phyloP scores from a whole-genome alignment of 2,329 filamentous ascomycete species.

The Claviceps sp. region DNA sequence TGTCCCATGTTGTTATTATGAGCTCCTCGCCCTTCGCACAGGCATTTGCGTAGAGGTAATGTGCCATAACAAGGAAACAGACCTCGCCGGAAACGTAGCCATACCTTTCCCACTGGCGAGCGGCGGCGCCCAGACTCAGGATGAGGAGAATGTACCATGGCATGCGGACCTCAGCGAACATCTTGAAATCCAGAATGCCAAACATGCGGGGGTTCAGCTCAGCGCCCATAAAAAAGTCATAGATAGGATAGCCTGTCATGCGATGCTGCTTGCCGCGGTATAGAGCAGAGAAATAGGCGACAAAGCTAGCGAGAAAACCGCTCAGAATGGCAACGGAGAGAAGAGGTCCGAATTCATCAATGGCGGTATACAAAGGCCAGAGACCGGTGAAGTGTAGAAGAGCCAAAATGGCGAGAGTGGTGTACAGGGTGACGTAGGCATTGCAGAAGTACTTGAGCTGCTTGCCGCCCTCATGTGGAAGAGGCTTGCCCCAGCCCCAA shows the following conservation, averaged over 20 bases:
- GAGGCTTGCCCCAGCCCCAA: conserved; percentile 74
- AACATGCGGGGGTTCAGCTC: conserved; percentile 83
- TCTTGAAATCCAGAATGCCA: conserved; percentile 76
- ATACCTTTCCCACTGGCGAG: conserved; percentile 71
- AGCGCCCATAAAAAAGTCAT: conserved; percentile 86
- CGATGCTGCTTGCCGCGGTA: conserved; percentile 72
- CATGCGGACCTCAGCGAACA: conserved; percentile 89
- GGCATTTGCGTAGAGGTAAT: conserved; percentile 84
- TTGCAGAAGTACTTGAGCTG: conserved; percentile 93
- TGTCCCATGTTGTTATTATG: conserved; percentile 82
- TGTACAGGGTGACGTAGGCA: conserved; percentile 74
- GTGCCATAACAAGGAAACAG: conserved; percentile 71
- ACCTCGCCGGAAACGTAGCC: conserved; percentile 82
- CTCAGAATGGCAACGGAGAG: conserved; percentile 88
- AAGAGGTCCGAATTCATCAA: conserved; percentile 90
- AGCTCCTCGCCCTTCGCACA: conserved; percentile 87
- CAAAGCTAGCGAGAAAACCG: conserved; percentile 68
- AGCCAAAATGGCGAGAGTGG: conserved; percentile 60
- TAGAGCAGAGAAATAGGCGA: conserved; percentile 78
- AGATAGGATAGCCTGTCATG: conserved; percentile 72
- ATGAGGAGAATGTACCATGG: conserved; percentile 87
- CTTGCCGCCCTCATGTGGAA: conserved; percentile 69
- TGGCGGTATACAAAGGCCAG: conserved; percentile 81
- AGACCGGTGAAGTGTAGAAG: conserved; percentile 66
- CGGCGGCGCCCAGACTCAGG: conserved; percentile 60